Conservation (phyloP, 306 rosid genomes). For the Casuarina equisetifolia region DNA sequence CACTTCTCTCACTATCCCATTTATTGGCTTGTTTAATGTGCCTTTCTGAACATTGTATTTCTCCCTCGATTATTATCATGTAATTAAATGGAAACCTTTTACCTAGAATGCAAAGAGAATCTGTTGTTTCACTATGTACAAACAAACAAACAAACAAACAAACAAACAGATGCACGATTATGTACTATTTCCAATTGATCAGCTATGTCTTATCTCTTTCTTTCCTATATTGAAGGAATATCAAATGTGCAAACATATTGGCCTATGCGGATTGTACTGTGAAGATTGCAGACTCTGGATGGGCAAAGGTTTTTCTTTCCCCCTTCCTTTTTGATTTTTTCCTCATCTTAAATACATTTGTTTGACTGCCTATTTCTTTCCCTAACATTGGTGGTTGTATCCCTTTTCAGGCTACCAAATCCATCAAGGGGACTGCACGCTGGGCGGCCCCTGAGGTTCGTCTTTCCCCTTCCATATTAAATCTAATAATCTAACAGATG, state of each 20-base stretch:
- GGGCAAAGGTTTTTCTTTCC: conserved; percentile 75
- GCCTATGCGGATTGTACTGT: conserved; percentile 89
- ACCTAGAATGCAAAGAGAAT: background rate
- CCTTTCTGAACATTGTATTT: background rate
- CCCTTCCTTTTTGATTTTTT: conserved; percentile 12
- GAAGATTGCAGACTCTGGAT: conserved; percentile 96
- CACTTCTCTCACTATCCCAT: background rate
- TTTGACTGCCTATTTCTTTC: conserved; percentile 17
- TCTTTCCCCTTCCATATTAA: conserved; percentile 29
- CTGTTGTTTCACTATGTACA: background rate
- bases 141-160: background rate
- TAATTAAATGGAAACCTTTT: background rate
- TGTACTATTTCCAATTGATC: background rate
- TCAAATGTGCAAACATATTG: conserved; percentile 93
- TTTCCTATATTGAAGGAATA: conserved; percentile 61
- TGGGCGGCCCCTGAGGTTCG: conserved; percentile 99
- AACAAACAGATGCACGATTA: background rate
- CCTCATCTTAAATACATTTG: conserved; percentile 3
- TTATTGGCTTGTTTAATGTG: background rate
- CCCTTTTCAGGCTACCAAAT: conserved; percentile 64
- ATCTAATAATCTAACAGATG: conserved; percentile 1
- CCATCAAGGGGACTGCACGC: conserved; percentile 80
- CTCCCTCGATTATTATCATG: background rate
- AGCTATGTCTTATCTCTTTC: conserved; percentile 24
- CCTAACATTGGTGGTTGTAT: conserved; percentile 17